These are phyloP conservation scores for Syncephalastrum sp. DNA, from an alignment of 371 early-diverging fungal species.

Conservation along the genomic window DNA sequence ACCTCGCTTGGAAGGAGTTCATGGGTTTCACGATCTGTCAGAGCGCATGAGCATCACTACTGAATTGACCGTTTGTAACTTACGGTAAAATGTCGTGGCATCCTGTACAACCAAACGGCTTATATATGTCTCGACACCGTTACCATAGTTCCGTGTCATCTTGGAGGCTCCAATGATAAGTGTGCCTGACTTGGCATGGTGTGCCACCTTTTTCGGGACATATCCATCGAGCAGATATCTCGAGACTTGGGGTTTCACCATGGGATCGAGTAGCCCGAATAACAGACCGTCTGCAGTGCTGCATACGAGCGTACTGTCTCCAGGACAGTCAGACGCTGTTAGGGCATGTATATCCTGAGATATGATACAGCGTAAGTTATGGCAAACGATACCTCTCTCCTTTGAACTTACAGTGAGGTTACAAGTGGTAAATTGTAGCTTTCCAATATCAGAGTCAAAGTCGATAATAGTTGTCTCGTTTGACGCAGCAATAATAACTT, in stretches of 20 bases:
- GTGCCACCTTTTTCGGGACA: conserved; percentile 70
- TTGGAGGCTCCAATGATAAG: conserved; percentile 60
- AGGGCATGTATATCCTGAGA: conserved; percentile 2
- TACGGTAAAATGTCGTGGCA: conserved; percentile 73
- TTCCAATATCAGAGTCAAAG: conserved; percentile 59
- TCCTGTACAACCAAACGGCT: conserved; percentile 70
- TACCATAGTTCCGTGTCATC: conserved; percentile 24
- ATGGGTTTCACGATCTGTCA: conserved; percentile 30
- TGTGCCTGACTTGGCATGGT: conserved; percentile 50
- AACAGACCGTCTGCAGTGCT: conserved; percentile 57
- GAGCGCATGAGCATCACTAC: neutral
- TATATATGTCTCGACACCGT: conserved; percentile 40
- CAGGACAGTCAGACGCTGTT: conserved; percentile 60
- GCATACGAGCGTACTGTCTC: conserved; percentile 43
- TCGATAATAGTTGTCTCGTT: conserved; percentile 84
- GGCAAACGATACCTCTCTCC: conserved; percentile 26
- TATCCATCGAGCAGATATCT: conserved; percentile 63
- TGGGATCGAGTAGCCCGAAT: conserved; percentile 75
- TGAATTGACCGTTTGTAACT: conserved; percentile 11
- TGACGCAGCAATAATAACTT: conserved; percentile 76
- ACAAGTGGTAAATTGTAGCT: too few species aligned
- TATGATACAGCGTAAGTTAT: neutral
- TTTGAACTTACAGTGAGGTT: conserved; percentile 75
- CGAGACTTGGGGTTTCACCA: conserved; percentile 82
- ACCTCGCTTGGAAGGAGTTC: conserved; percentile 43